Conservation (phyloP, 2,329 filamentous ascomycete species). For the Pleurostoma richardsiae region DNA sequence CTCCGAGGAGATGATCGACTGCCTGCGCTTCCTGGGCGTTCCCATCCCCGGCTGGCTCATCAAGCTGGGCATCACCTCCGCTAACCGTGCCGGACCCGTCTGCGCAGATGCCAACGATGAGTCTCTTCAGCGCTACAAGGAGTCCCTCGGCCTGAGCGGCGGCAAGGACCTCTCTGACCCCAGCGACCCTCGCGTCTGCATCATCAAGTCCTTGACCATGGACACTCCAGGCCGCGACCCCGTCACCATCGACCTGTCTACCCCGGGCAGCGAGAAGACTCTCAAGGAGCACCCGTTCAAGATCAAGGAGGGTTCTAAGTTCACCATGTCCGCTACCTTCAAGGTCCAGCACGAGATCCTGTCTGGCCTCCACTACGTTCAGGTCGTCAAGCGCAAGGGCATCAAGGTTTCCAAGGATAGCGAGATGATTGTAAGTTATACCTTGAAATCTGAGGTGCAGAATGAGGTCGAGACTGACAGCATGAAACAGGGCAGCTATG, state of each 20-base stretch:
- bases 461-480: constrained; percentile 15
- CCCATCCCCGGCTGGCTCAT: too few species aligned
- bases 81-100: background rate
- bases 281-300: constrained; percentile 93
- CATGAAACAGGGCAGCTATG: constrained; percentile 70
- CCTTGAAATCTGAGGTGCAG: background rate
- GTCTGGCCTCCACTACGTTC: constrained; percentile 91
- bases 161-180: constrained; percentile 69
- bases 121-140: constrained; percentile 95
- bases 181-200: constrained; percentile 82
- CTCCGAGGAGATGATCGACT: too few species aligned
- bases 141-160: constrained; percentile 81
- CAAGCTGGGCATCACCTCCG: too few species aligned
- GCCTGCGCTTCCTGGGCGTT: too few species aligned
- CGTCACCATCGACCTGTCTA: constrained; percentile 82
- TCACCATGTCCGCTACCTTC: constrained; percentile 92
- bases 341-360: constrained; percentile 96
- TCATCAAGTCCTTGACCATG: constrained; percentile 87
- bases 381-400: constrained; percentile 86
- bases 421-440: constrained; percentile 83
- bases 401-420: constrained; percentile 87
- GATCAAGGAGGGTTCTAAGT: constrained; percentile 92
- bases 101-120: constrained; percentile 67
- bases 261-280: constrained; percentile 64
- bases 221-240: constrained; percentile 77